phyloP scores from a whole-genome alignment of 2,329 filamentous ascomycete genomes.

The Venturia carpophila region DNA sequence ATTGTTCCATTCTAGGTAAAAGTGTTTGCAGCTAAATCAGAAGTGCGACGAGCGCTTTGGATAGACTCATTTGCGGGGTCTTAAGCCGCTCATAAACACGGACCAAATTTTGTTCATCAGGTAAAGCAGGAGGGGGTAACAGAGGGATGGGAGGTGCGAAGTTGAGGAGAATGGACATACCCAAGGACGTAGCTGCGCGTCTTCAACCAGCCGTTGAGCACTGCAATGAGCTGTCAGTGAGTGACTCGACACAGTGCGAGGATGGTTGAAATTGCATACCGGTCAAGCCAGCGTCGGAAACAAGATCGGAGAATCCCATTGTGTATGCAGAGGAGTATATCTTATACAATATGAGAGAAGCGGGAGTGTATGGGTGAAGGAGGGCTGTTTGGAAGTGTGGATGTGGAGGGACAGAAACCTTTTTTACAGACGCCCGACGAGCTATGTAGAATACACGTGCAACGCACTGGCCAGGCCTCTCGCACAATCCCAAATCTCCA shows the following conservation, averaged over 20 bases:
- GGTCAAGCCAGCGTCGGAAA: constrained; percentile 57
- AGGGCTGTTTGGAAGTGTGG: not conserved
- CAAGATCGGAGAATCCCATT: constrained; percentile 65
- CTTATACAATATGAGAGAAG: not conserved
- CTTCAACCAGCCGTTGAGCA: constrained; percentile 65
- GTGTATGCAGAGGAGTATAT: constrained; percentile 24
- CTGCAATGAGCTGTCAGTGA: constrained; percentile 30
- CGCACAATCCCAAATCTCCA: not conserved
- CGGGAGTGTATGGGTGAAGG: not conserved
- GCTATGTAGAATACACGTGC: no score
- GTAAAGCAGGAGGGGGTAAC: constrained; percentile 27
- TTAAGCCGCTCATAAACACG: constrained; percentile 95
- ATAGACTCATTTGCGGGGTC: constrained; percentile 76
- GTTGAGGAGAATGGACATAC: constrained; percentile 48
- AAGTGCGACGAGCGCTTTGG: constrained; percentile 69
- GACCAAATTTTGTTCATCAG: constrained; percentile 87
- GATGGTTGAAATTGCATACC: constrained; percentile 37
- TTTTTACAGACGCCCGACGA: no score
- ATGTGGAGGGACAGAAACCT: no score
- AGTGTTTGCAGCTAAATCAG: constrained; percentile 45
- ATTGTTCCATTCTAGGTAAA: not conserved
- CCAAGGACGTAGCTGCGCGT: constrained; percentile 76
- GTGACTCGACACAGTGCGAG: constrained; percentile 20
- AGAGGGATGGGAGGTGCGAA: constrained; percentile 19
- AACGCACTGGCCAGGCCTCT: no score